Percentiles rank a stretch among this genome's conserved stretches.
Evolutionary conservation across 83 land plant species (phyloP).

Genomic region (Picea abies): DNA sequence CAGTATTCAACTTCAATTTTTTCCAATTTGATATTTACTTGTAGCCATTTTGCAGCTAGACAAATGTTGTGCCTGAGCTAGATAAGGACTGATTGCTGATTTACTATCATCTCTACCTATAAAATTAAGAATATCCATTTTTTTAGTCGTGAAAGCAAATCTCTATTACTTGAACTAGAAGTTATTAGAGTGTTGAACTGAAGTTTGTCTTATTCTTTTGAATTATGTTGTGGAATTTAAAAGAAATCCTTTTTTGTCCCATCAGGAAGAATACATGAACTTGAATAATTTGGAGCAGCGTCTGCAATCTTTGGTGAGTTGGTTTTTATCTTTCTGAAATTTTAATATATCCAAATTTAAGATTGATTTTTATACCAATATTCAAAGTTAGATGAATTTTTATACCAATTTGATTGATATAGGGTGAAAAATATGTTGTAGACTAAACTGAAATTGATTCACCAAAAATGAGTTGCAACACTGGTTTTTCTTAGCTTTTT

Average conservation of each 20-base stretch:
- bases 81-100: neutral
- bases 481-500: no score
- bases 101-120: neutral
- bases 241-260: neutral
- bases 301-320: slow-evolving; percentile 35
- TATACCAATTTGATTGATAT: no score
- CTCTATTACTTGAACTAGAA: neutral
- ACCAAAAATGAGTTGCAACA: no score
- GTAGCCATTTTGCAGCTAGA: neutral
- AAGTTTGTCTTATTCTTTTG: neutral
- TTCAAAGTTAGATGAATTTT: no score
- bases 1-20: slow-evolving; percentile 8
- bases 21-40: neutral
- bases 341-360: no score
- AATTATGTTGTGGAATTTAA: neutral
- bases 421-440: no score
- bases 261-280: slow-evolving; percentile 78
- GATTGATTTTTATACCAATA: no score
- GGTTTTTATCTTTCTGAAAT: neutral
- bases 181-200: neutral
- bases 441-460: no score
- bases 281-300: slow-evolving; percentile 61
- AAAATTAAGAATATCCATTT: neutral
- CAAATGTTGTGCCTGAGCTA: neutral
- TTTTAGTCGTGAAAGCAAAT: neutral